phyloP scores from a whole-genome alignment of 2,329 filamentous ascomycete species.

The Stenocarpella maydis region DNA sequence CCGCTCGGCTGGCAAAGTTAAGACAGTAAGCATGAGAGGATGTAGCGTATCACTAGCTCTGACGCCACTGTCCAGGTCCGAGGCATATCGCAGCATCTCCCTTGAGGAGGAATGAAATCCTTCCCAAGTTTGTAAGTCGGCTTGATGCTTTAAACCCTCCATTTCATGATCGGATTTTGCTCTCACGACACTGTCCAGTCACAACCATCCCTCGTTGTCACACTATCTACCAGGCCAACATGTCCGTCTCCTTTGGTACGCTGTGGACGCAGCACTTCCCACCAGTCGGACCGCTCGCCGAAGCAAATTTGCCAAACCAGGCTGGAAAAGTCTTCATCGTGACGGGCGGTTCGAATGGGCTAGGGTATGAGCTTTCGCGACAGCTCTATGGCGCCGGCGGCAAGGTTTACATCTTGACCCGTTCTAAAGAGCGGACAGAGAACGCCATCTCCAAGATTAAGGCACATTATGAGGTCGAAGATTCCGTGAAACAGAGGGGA shows the following conservation, averaged over 20 bases:
- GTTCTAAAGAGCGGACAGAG: slow-evolving; percentile 41
- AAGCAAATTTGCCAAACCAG: slow-evolving; percentile 36
- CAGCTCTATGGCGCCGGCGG: slow-evolving; percentile 59
- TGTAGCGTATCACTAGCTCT: neutral
- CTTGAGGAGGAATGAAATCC: neutral
- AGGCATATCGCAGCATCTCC: neutral
- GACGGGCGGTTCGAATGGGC: slow-evolving; percentile 46
- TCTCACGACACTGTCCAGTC: neutral
- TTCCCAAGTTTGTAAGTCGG: neutral
- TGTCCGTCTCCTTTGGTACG: slow-evolving; percentile 28
- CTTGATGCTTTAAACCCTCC: neutral
- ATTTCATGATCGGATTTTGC: neutral
- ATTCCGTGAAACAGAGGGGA: slow-evolving; percentile 21
- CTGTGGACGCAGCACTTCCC: slow-evolving; percentile 39
- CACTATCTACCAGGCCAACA: neutral
- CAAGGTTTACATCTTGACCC: slow-evolving; percentile 60
- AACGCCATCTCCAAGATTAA: slow-evolving; percentile 38
- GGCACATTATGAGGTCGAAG: slow-evolving; percentile 29
- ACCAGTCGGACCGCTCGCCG: slow-evolving; percentile 35
- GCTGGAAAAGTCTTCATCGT: slow-evolving; percentile 49
- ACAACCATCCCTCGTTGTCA: neutral
- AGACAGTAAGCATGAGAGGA: neutral
- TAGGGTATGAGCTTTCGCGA: slow-evolving; percentile 57
- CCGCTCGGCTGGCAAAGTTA: neutral
- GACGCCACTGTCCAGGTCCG: neutral